A percentile compares a stretch with the other conserved stretches of the same genome.
phyloP scores from a whole-genome alignment of 164 flowering plant genomes.

The Nymphaea colorata region DNA sequence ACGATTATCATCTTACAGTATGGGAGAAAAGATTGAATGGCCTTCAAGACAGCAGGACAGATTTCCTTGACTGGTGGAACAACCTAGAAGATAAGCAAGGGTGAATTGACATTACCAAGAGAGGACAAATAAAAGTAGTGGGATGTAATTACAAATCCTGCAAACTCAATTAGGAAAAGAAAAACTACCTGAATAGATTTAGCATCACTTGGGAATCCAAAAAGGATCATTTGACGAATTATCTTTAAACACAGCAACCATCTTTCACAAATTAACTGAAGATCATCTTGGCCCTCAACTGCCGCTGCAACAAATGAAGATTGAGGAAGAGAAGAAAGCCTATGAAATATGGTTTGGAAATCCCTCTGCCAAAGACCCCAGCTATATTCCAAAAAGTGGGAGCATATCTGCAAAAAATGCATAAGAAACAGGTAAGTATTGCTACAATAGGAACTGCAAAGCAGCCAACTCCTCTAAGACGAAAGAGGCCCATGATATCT shows the following conservation, averaged over 20 bases:
- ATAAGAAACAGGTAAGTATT: not conserved
- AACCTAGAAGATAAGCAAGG: slow-evolving; percentile 36
- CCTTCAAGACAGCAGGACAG: slow-evolving; percentile 65
- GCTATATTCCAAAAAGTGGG: slow-evolving; percentile 70
- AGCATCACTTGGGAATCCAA: slow-evolving; percentile 78
- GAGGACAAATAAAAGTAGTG: not conserved
- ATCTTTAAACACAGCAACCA: slow-evolving; percentile 85
- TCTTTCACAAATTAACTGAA: slow-evolving; percentile 68
- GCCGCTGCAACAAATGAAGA: slow-evolving; percentile 24
- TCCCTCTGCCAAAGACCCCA: slow-evolving; percentile 96
- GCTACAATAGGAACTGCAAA: no score
- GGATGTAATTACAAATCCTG: not conserved
- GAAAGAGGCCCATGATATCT: no score
- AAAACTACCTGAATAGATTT: slow-evolving; percentile 61
- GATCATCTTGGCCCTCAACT: slow-evolving; percentile 55
- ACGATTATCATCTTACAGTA: slow-evolving; percentile 44
- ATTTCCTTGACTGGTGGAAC: slow-evolving; percentile 82
- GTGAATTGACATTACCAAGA: not conserved
- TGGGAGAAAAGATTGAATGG: slow-evolving; percentile 71
- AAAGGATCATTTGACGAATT: slow-evolving; percentile 61
- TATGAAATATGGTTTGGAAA: slow-evolving; percentile 51
- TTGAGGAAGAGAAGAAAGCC: slow-evolving; percentile 48
- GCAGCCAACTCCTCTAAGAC: no score
- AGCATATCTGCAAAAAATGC: slow-evolving; percentile 61
- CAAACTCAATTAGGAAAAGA: not conserved